Evolutionary conservation across 805 yeast genomes (phyloP).

Genomic region (Lipomyces yamadae): DNA sequence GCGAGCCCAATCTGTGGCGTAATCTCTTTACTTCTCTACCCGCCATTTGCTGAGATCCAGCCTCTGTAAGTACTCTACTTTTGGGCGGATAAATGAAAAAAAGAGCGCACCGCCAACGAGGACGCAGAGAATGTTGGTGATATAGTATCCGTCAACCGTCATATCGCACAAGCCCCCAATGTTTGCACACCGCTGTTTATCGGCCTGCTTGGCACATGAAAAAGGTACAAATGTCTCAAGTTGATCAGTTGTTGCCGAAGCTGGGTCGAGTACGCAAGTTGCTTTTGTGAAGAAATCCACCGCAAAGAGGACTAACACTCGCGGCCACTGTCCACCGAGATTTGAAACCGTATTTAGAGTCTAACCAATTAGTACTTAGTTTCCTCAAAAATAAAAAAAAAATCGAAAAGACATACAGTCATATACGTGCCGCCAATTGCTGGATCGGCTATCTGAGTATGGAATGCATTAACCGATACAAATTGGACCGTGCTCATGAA

Average conservation of each 20-base stretch:
- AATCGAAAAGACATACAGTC: conserved; percentile 55
- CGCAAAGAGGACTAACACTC: conserved; percentile 73
- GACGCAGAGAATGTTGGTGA: conserved; percentile 75
- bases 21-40: conserved; percentile 26
- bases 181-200: conserved; percentile 56
- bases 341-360: conserved; percentile 89
- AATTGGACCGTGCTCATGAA: conserved; percentile 95
- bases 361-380: neutral
- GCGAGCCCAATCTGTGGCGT: too few relatives aligned
- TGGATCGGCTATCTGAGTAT: conserved; percentile 94
- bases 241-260: conserved; percentile 29
- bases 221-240: conserved; percentile 35
- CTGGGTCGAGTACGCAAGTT: conserved; percentile 52
- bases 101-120: conserved; percentile 66
- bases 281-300: conserved; percentile 80
- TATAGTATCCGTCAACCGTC: conserved; percentile 80
- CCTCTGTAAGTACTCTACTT: conserved; percentile 67
- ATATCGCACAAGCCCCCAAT: conserved; percentile 61
- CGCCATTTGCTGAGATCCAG: conserved; percentile 46
- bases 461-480: conserved; percentile 92
- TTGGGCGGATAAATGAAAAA: conserved; percentile 65
- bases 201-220: conserved; percentile 48
- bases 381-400: neutral
- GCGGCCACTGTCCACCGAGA: conserved; percentile 98
- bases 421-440: conserved; percentile 95